Percentiles rank a stretch among this genome's conserved stretches.
These are phyloP conservation scores for Phascolomyces articulosus DNA, from an alignment of 371 early-diverging fungal species.

Conservation along the genomic window DNA sequence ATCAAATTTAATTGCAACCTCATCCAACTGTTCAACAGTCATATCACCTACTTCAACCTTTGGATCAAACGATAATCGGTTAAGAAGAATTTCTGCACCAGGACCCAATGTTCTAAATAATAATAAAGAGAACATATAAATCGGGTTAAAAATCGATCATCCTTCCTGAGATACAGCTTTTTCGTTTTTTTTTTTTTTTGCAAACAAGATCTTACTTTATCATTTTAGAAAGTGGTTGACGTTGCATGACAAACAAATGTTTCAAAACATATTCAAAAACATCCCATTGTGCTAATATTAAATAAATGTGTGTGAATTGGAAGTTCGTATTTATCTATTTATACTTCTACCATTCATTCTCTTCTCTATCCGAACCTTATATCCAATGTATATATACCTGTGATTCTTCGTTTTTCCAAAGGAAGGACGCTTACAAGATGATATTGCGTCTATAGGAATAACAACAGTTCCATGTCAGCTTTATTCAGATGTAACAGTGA, in stretches of 20 bases:
- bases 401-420: constrained; percentile 38
- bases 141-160: no score
- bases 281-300: constrained; percentile 52
- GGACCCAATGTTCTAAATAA: constrained; percentile 54
- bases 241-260: constrained; percentile 55
- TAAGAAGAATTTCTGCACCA: constrained; percentile 64
- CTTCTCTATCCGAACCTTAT: no score
- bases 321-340: no score
- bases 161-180: no score
- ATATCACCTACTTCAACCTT: constrained; percentile 47
- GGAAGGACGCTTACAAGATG: constrained; percentile 51
- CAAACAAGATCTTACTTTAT: constrained; percentile 47
- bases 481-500: no score
- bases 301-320: background rate
- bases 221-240: constrained; percentile 45
- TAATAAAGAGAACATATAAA: no score
- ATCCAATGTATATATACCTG: constrained; percentile 36
- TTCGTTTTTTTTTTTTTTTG: no score
- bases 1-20: constrained; percentile 63
- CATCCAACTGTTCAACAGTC: constrained; percentile 56
- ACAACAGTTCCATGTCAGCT: background rate
- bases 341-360: no score
- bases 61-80: constrained; percentile 56
- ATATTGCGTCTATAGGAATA: constrained; percentile 37
- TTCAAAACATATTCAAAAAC: constrained; percentile 61